Percentiles rank a stretch among this genome's conserved stretches.
Evolutionary conservation across 345 rosid genomes (phyloP).

Genomic region (Durio zibethinus): DNA sequence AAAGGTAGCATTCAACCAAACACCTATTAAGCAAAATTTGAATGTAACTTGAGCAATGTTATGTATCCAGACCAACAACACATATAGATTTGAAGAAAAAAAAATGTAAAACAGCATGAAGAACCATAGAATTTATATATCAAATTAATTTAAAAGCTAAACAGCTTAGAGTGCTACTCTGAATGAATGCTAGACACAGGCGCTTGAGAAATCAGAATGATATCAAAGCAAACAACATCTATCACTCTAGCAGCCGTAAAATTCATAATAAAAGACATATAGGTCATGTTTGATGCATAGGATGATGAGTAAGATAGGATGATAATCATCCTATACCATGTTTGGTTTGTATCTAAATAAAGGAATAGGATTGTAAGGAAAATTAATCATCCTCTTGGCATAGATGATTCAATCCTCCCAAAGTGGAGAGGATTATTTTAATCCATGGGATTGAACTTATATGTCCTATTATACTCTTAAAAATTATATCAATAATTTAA

Average conservation of each 20-base stretch:
- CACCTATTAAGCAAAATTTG: neutral
- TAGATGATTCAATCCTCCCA: too few relatives aligned
- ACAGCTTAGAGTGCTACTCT: neutral
- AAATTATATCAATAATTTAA: too few relatives aligned
- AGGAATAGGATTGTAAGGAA: too few relatives aligned
- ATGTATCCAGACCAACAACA: neutral
- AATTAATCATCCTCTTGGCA: too few relatives aligned
- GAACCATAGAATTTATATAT: neutral
- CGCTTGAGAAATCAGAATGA: neutral
- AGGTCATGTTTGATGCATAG: too few relatives aligned
- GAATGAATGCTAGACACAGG: neutral
- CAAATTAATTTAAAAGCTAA: neutral
- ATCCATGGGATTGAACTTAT: too few relatives aligned
- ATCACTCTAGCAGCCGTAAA: neutral
- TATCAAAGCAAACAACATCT: neutral
- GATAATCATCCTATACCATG: too few relatives aligned
- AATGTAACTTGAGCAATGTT: neutral
- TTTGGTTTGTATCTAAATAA: too few relatives aligned
- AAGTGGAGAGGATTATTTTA: too few relatives aligned
- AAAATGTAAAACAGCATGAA: neutral
- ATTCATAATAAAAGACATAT: neutral
- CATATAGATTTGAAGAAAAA: too few relatives aligned
- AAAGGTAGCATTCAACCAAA: conserved; percentile 18
- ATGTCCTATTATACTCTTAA: too few relatives aligned
- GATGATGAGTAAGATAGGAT: too few relatives aligned